A percentile compares a stretch with the other conserved stretches of the same genome.
phyloP scores from a whole-genome alignment of 2,329 filamentous ascomycete genomes.

The Ascochyta lentis region DNA sequence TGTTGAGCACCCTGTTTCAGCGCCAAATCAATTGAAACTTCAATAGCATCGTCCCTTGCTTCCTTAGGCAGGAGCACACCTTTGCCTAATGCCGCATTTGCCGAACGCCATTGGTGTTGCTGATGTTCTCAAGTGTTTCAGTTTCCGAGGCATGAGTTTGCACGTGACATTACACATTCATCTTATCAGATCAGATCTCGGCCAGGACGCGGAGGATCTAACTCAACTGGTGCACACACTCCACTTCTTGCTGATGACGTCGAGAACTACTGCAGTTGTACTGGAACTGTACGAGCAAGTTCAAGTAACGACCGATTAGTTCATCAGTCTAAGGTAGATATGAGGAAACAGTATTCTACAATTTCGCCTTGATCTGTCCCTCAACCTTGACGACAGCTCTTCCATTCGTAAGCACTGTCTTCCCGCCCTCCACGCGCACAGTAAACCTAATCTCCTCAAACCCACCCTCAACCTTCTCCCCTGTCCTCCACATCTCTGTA shows the following conservation, averaged over 20 bases:
- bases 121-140: slow-evolving; percentile 11
- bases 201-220: slow-evolving; percentile 28
- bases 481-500: slow-evolving; percentile 81
- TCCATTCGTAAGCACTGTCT: slow-evolving; percentile 87
- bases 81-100: slow-evolving; percentile 23
- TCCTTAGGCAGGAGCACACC: slow-evolving; percentile 20
- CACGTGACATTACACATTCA: slow-evolving; percentile 22
- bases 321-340: neutral
- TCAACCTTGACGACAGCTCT: slow-evolving; percentile 76
- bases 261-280: neutral
- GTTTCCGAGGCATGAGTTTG: slow-evolving; percentile 1
- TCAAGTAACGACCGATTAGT: neutral
- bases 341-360: slow-evolving; percentile 34
- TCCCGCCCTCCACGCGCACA: slow-evolving; percentile 78
- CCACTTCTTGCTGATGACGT: slow-evolving; percentile 8
- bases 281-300: neutral
- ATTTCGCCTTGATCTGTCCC: slow-evolving; percentile 50
- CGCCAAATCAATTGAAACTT: slow-evolving; percentile 29
- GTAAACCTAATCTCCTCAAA: slow-evolving; percentile 87
- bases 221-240: slow-evolving; percentile 10
- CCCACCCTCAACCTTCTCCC: slow-evolving; percentile 64
- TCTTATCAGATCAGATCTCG: slow-evolving; percentile 38
- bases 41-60: slow-evolving; percentile 15
- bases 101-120: slow-evolving; percentile 17
- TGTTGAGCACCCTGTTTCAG: slow-evolving; percentile 19